These are phyloP conservation scores for Moringa oleifera DNA, from an alignment of 345 rosid species.

Conservation along the genomic window DNA sequence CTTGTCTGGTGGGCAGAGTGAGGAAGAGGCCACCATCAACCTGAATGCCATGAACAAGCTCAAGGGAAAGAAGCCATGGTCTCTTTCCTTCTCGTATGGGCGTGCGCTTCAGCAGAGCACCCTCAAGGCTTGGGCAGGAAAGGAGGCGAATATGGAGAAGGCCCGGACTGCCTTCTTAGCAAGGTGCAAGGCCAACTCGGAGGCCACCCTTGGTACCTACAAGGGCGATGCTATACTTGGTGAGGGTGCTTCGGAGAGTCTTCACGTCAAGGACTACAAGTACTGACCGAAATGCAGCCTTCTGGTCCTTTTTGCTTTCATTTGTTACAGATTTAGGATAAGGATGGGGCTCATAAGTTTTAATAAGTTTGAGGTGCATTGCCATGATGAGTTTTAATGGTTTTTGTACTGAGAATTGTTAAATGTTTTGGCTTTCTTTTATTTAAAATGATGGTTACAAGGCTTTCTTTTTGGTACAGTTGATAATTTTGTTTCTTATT, in stretches of 20 bases:
- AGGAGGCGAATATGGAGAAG: conserved; percentile 54
- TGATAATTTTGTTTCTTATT: no score
- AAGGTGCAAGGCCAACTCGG: conserved; percentile 89
- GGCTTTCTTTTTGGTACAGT: no score
- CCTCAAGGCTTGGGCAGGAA: conserved; percentile 89
- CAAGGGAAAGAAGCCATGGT: conserved; percentile 87
- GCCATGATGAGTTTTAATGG: background rate
- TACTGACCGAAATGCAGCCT: conserved; percentile 40
- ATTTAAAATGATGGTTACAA: no score
- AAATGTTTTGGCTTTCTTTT: background rate
- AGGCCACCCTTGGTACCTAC: conserved; percentile 75
- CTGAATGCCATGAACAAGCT: conserved; percentile 87
- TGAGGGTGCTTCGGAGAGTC: conserved; percentile 84
- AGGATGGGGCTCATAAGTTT: no score
- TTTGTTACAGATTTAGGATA: background rate
- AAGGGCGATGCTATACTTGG: conserved; percentile 65
- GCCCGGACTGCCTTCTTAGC: conserved; percentile 62
- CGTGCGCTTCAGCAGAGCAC: conserved; percentile 99
- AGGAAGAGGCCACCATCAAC: conserved; percentile 83
- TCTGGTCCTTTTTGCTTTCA: background rate
- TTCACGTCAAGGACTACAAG: conserved; percentile 85
- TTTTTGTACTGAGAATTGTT: background rate
- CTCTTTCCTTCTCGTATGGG: conserved; percentile 84
- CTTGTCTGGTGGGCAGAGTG: conserved; percentile 90
- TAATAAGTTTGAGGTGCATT: background rate